A percentile compares a stretch with the other conserved stretches of the same genome.
Conservation (phyloP, 1,139 yeast species). For the Yamadazyma pseudoaaseri region DNA sequence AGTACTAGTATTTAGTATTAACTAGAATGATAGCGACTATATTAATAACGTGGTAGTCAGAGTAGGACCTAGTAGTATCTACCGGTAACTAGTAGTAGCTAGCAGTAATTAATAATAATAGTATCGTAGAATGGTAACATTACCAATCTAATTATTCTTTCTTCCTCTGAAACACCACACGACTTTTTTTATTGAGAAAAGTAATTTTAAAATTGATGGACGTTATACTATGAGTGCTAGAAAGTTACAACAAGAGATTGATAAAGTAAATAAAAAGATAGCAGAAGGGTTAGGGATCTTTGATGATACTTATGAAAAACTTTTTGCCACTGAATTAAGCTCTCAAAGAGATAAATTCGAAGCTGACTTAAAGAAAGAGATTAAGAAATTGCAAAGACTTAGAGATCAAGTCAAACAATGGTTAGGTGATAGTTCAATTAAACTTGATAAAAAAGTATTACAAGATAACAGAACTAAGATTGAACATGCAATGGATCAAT, state of each 20-base stretch:
- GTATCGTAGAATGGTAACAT: no score
- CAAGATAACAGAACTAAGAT: constrained; percentile 81
- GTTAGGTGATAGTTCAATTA: constrained; percentile 90
- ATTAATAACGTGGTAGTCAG: no score
- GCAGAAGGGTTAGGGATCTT: constrained; percentile 89
- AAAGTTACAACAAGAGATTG: constrained; percentile 74
- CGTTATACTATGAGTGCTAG: constrained; percentile 38
- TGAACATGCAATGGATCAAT: constrained; percentile 94
- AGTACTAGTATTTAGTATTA: no score
- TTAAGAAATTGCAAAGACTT: constrained; percentile 89
- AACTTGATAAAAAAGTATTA: constrained; percentile 74
- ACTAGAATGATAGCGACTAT: no score
- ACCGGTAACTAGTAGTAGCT: no score
- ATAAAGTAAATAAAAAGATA: constrained; percentile 91
- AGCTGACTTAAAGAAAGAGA: constrained; percentile 90
- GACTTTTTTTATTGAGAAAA: not conserved
- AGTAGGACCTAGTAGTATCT: no score
- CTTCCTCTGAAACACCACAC: no score
- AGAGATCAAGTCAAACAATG: constrained; percentile 96
- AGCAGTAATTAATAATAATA: no score
- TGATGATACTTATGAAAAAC: constrained; percentile 84
- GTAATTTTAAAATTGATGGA: not conserved
- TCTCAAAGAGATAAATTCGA: constrained; percentile 95
- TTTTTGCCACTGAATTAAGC: constrained; percentile 75
- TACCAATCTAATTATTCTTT: no score